phyloP scores from a whole-genome alignment of 164 flowering plant genomes.

The Houttuynia cordata region DNA sequence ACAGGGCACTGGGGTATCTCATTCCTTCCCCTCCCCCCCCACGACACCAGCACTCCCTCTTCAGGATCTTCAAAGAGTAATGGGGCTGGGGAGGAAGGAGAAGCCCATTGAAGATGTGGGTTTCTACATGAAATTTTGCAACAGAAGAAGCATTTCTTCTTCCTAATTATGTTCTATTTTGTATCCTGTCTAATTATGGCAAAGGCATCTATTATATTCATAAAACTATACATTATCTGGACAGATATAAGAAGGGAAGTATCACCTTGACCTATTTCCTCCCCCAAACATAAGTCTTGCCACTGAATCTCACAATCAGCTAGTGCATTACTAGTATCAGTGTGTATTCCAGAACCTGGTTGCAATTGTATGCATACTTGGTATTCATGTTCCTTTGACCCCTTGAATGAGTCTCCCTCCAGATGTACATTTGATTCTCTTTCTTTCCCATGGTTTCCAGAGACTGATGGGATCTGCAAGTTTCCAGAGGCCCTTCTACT shows the following conservation, averaged over 20 bases:
- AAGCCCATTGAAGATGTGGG: too few relatives aligned
- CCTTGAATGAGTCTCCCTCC: neutral
- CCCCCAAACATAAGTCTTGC: conserved; percentile 59
- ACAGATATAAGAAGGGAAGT: neutral
- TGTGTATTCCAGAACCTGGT: conserved; percentile 24
- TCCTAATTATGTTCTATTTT: too few relatives aligned
- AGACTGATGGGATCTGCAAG: conserved; percentile 6
- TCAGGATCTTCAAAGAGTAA: too few relatives aligned
- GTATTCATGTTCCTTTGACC: conserved; percentile 10
- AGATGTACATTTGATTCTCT: conserved; percentile 6
- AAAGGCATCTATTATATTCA: too few relatives aligned
- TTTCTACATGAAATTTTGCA: too few relatives aligned
- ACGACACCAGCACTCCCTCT: too few relatives aligned
- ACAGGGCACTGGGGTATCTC: too few relatives aligned
- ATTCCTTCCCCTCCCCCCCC: too few relatives aligned
- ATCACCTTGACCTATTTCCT: conserved; percentile 69
- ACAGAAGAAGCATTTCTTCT: too few relatives aligned
- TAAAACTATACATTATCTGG: too few relatives aligned
- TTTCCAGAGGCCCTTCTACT: conserved; percentile 5
- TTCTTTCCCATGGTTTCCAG: conserved; percentile 9
- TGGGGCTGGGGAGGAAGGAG: too few relatives aligned
- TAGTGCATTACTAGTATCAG: conserved; percentile 16
- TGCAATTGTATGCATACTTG: conserved; percentile 12
- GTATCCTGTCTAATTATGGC: too few relatives aligned
- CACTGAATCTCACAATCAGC: conserved; percentile 48